These are phyloP conservation scores for Cadophora sp. DNA, from an alignment of 2,329 filamentous ascomycete genomes.

Conservation along the genomic window DNA sequence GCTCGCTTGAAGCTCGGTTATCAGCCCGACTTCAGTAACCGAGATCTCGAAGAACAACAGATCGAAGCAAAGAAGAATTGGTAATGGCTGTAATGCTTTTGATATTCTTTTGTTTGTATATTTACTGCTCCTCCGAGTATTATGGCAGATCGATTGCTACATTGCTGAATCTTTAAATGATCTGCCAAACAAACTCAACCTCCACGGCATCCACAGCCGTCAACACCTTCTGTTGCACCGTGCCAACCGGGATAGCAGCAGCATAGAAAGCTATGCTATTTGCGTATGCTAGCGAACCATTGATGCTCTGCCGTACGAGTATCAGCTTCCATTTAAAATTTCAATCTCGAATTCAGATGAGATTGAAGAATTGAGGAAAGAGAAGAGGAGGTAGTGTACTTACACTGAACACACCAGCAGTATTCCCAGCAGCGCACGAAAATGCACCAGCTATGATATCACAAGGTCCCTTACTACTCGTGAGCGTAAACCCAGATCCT, in stretches of 20 bases:
- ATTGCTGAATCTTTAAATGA: slow-evolving; percentile 24
- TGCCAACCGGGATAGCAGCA: slow-evolving; percentile 43
- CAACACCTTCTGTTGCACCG: slow-evolving; percentile 42
- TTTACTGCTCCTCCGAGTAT: no score
- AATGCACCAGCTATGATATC: slow-evolving; percentile 60
- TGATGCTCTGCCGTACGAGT: slow-evolving; percentile 22
- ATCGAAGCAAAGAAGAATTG: no score
- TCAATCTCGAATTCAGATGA: no score
- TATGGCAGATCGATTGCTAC: no score
- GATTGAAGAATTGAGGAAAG: neutral
- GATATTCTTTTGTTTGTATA: no score
- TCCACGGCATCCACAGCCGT: slow-evolving; percentile 39
- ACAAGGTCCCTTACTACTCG: slow-evolving; percentile 65
- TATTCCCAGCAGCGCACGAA: slow-evolving; percentile 58
- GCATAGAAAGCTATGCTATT: slow-evolving; percentile 44
- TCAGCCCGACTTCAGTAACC: no score
- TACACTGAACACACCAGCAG: slow-evolving; percentile 46
- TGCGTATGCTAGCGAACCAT: slow-evolving; percentile 40
- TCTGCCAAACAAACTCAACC: slow-evolving; percentile 44
- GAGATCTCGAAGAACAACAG: no score
- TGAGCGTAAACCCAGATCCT: slow-evolving; percentile 52
- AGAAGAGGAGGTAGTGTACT: slow-evolving; percentile 23
- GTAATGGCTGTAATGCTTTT: no score
- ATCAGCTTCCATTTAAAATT: slow-evolving; percentile 10
- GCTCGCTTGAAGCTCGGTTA: no score